Conservation (phyloP, 345 rosid species). For the Populus simonii region DNA sequence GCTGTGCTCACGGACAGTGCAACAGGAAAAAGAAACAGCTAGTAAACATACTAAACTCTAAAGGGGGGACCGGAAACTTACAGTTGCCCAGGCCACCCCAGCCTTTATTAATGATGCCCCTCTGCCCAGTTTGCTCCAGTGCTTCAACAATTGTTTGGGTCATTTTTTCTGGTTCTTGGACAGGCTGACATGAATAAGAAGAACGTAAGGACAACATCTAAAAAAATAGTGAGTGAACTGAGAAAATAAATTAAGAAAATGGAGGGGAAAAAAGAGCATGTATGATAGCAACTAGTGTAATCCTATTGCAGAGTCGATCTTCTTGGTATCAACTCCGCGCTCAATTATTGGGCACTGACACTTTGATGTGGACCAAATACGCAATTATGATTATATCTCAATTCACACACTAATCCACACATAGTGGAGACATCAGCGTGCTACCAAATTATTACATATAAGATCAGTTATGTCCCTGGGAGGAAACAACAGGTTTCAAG, state of each 20-base stretch:
- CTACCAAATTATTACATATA: background rate
- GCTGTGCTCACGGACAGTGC: background rate
- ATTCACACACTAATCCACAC: background rate
- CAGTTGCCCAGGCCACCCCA: conserved; percentile 98
- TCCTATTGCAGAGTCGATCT: background rate
- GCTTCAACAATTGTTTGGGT: conserved; percentile 78
- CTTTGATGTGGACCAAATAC: background rate
- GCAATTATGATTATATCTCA: background rate
- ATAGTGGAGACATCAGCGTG: background rate
- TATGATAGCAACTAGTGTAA: background rate
- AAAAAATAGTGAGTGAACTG: background rate
- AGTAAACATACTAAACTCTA: background rate
- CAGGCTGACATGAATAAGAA: conserved; percentile 56
- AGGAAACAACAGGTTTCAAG: background rate
- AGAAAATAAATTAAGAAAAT: background rate
- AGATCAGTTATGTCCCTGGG: background rate
- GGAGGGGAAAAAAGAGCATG: background rate
- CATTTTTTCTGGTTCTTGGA: conserved; percentile 86
- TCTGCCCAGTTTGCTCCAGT: conserved; percentile 68
- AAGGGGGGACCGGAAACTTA: conserved; percentile 32
- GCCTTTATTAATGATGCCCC: conserved; percentile 97
- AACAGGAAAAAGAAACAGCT: background rate
- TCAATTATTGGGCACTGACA: background rate
- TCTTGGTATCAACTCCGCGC: background rate
- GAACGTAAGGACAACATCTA: background rate